These are phyloP conservation scores for Phoma sp. DNA, from an alignment of 2,329 filamentous ascomycete species.

Conservation along the genomic window DNA sequence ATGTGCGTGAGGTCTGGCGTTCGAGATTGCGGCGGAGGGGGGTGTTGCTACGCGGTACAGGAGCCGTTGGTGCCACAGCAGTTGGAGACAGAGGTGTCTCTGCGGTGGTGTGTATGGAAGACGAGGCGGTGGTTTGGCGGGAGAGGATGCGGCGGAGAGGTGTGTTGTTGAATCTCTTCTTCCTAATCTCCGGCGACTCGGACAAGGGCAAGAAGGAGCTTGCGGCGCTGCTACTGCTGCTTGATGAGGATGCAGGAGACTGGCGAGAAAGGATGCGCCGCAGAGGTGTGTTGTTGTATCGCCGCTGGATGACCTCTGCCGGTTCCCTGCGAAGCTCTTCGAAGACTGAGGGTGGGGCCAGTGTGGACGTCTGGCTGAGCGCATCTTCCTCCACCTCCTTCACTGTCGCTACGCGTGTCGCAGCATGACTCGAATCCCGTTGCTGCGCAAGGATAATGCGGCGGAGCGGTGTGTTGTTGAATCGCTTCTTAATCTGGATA, in stretches of 20 bases:
- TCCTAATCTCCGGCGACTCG: background rate
- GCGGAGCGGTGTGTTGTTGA: slow-evolving; percentile 12
- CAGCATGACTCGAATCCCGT: background rate
- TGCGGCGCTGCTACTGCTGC: accelerated
- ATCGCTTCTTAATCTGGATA: slow-evolving; percentile 10
- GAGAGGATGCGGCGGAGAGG: slow-evolving; percentile 9
- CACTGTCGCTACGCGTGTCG: background rate
- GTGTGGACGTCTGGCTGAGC: slow-evolving; percentile 3
- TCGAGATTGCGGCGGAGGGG: slow-evolving; percentile 10
- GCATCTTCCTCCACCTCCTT: background rate
- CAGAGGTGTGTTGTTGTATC: slow-evolving; percentile 6
- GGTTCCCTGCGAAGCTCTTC: background rate
- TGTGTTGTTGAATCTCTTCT: slow-evolving; percentile 7
- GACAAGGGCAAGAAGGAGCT: background rate
- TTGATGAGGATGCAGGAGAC: background rate
- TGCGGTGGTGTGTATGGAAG: background rate
- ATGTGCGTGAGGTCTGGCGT: background rate
- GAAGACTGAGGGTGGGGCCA: background rate
- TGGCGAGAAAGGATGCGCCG: slow-evolving; percentile 8
- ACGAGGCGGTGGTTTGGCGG: background rate
- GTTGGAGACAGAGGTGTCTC: background rate
- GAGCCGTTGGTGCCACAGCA: background rate
- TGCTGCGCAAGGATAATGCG: slow-evolving; percentile 3
- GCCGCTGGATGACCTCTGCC: background rate
- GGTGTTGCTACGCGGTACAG: slow-evolving; percentile 6